A percentile compares a stretch with the other conserved stretches of the same genome.
Evolutionary conservation across 2,329 filamentous ascomycete species (phyloP).

Genomic region (Ophiosphaerella narmari): DNA sequence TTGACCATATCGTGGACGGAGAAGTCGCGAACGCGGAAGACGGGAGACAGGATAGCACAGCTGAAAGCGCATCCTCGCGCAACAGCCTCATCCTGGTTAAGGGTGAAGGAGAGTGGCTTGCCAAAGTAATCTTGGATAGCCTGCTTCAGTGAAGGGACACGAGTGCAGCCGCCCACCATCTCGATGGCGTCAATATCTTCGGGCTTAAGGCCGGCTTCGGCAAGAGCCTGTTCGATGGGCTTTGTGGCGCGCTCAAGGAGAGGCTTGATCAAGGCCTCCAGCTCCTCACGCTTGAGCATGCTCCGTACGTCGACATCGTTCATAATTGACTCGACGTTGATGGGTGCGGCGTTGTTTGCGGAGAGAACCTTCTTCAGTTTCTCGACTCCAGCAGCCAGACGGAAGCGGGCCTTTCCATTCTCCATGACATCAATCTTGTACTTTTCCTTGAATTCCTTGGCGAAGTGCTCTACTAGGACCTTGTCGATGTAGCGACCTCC

Average conservation of each 20-base stretch:
- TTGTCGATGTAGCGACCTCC: conserved; percentile 97
- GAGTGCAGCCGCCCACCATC: conserved; percentile 91
- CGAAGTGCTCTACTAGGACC: conserved; percentile 91
- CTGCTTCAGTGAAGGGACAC: conserved; percentile 91
- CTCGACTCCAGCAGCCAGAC: conserved; percentile 86
- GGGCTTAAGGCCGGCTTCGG: conserved; percentile 86
- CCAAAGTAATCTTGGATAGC: conserved; percentile 85
- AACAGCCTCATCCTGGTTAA: conserved; percentile 97
- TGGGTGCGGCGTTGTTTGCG: conserved; percentile 86
- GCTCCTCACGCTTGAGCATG: conserved; percentile 90
- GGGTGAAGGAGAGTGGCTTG: conserved; percentile 90
- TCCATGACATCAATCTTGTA: conserved; percentile 95
- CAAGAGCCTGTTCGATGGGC: conserved; percentile 87
- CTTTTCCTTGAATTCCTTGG: conserved; percentile 94
- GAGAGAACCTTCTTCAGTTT: conserved; percentile 99
- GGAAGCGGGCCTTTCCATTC: conserved; percentile 86
- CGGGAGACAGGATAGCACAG: conserved; percentile 94
- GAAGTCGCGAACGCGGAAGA: conserved; percentile 98
- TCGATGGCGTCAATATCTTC: conserved; percentile 95
- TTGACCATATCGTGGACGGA: conserved; percentile 95
- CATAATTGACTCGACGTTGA: conserved; percentile 99
- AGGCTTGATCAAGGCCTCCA: conserved; percentile 88
- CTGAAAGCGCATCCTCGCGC: conserved; percentile 95
- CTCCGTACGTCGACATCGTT: conserved; percentile 91
- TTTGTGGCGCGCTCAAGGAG: conserved; percentile 72